Conservation (phyloP, 306 rosid genomes). For the Dryas drummondii region DNA sequence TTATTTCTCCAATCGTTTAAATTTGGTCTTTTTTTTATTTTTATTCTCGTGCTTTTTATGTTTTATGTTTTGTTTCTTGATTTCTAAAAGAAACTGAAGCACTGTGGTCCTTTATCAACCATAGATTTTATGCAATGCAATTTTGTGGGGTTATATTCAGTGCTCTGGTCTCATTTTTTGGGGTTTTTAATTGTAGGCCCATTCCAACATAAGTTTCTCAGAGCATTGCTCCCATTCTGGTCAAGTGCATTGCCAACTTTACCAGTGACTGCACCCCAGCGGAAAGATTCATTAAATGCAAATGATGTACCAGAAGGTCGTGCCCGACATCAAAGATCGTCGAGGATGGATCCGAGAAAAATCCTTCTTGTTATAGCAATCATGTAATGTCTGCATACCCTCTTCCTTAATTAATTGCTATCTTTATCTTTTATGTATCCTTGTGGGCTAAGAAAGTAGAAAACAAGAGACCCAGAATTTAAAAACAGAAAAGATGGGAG, state of each 20-base stretch:
- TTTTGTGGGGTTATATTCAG: background rate
- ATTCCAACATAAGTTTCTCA: constrained; percentile 78
- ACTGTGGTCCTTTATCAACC: background rate
- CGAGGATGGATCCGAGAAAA: constrained; percentile 97
- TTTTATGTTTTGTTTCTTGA: too few relatives aligned
- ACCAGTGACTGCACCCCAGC: constrained; percentile 83
- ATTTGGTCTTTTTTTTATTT: background rate
- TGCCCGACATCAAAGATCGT: constrained; percentile 70
- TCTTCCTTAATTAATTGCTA: constrained; percentile 15
- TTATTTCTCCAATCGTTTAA: background rate
- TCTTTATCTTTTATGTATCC: background rate
- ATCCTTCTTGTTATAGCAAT: constrained; percentile 90
- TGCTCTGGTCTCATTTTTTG: constrained; percentile 18
- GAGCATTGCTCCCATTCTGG: constrained; percentile 98
- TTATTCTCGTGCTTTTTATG: background rate
- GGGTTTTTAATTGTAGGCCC: constrained; percentile 58
- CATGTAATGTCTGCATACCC: constrained; percentile 51
- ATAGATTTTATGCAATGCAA: background rate
- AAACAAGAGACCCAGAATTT: background rate
- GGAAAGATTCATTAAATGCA: constrained; percentile 63
- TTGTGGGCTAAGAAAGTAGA: background rate
- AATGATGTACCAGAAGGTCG: constrained; percentile 77
- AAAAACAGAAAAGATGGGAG: background rate
- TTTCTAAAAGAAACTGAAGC: background rate
- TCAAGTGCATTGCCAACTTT: constrained; percentile 86